phyloP scores from a whole-genome alignment of 2,329 filamentous ascomycete species.

The Aspergillus cejpii region DNA sequence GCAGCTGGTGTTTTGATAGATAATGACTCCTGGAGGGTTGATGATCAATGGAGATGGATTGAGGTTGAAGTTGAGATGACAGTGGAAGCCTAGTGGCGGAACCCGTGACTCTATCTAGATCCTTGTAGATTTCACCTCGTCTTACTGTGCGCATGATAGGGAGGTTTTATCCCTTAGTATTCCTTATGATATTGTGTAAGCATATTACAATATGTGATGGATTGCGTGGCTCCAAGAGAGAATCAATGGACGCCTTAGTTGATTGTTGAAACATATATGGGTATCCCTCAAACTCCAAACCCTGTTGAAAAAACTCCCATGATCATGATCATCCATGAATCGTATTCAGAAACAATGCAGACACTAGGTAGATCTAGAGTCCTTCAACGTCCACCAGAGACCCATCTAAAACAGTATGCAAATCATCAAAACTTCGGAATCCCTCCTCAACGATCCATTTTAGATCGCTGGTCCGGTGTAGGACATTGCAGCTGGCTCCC shows the following conservation, averaged over 20 bases:
- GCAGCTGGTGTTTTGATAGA: conserved; percentile 2
- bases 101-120: conserved; percentile 10
- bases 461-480: conserved; percentile 55
- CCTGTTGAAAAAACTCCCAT: background rate
- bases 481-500: conserved; percentile 72
- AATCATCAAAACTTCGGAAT: conserved; percentile 63
- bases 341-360: background rate
- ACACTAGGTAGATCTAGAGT: background rate
- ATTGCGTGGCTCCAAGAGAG: too few species aligned
- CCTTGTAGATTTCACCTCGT: background rate
- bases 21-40: conserved; percentile 1
- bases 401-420: conserved; percentile 28
- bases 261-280: conserved; percentile 6
- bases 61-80: too few species aligned
- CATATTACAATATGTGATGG: too few species aligned
- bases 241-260: background rate
- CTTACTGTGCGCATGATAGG: too few species aligned
- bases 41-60: conserved; percentile 6
- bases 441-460: conserved; percentile 85
- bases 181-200: too few species aligned
- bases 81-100: conserved; percentile 7
- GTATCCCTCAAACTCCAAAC: conserved; percentile 10
- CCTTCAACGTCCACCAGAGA: conserved; percentile 8
- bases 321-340: conserved; percentile 4
- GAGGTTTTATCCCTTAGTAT: too few species aligned